A percentile compares a stretch with the other conserved stretches of the same genome.
Evolutionary conservation across 2,329 filamentous ascomycete genomes (phyloP).

Genomic region (Ophiostoma sp.): DNA sequence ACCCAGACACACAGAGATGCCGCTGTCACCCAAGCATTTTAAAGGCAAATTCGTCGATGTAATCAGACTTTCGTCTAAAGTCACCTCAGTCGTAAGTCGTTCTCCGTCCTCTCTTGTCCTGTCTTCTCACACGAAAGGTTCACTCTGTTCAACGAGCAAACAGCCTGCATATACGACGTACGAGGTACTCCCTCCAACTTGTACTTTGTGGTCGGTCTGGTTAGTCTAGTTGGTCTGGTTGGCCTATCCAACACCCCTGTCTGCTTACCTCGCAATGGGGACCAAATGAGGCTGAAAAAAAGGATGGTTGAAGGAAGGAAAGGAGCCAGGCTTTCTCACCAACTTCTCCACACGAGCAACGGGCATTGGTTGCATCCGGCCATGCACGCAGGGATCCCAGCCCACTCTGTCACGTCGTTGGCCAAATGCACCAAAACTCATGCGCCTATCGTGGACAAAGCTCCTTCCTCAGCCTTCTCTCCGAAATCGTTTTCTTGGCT

Average conservation of each 20-base stretch:
- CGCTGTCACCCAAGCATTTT: too few relatives aligned
- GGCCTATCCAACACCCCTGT: neutral
- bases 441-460: neutral
- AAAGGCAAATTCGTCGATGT: too few relatives aligned
- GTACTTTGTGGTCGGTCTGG: too few relatives aligned
- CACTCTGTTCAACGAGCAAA: too few relatives aligned
- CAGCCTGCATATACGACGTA: too few relatives aligned
- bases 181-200: too few relatives aligned
- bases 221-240: too few relatives aligned
- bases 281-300: neutral
- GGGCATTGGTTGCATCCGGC: neutral
- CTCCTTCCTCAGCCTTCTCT: neutral
- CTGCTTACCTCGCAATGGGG: neutral
- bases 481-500: neutral
- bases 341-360: neutral
- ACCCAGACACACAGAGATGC: too few relatives aligned
- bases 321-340: neutral
- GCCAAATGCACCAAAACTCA: neutral
- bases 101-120: too few relatives aligned
- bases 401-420: neutral
- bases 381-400: neutral
- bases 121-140: too few relatives aligned
- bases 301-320: neutral
- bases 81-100: too few relatives aligned
- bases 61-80: too few relatives aligned